A percentile compares a stretch with the other conserved stretches of the same genome.
Evolutionary conservation across 1,139 yeast genomes (phyloP).

Genomic region (Zygoascus sp.): DNA sequence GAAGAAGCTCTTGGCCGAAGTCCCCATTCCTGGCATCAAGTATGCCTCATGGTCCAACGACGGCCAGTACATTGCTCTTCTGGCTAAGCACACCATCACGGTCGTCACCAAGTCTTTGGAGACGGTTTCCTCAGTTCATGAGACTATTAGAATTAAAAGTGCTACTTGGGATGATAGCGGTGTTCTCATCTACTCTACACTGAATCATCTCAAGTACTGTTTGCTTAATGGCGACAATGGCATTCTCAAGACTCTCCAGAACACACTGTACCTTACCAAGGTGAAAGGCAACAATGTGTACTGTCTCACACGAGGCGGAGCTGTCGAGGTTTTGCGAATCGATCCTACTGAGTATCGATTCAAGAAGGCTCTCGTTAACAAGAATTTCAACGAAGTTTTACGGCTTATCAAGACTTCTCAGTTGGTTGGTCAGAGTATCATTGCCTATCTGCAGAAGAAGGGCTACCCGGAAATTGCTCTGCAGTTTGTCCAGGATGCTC

Average conservation of each 20-base stretch:
- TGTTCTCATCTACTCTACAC: conserved; percentile 85
- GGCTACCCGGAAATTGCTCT: conserved; percentile 89
- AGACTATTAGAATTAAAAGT: conserved; percentile 93
- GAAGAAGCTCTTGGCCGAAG: conserved; percentile 67
- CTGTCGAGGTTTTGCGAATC: conserved; percentile 69
- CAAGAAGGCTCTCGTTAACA: conserved; percentile 86
- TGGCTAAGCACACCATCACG: conserved; percentile 90
- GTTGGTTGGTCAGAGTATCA: conserved; percentile 94
- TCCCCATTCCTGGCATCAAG: conserved; percentile 67
- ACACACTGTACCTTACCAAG: conserved; percentile 79
- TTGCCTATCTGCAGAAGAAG: conserved; percentile 88
- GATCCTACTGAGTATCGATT: conserved; percentile 98
- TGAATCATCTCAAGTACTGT: conserved; percentile 93
- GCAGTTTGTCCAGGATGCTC: conserved; percentile 95
- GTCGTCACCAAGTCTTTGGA: conserved; percentile 78
- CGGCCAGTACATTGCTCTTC: conserved; percentile 81
- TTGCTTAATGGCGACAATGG: conserved; percentile 93
- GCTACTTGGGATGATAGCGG: conserved; percentile 98
- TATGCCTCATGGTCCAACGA: conserved; percentile 87
- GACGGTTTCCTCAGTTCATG: conserved; percentile 81
- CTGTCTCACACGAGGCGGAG: conserved; percentile 81
- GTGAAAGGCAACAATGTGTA: conserved; percentile 68
- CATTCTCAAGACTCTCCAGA: conserved; percentile 85
- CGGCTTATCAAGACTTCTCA: conserved; percentile 84
- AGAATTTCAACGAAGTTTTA: conserved; percentile 86